Conservation (phyloP, 1,284 basidiomycete species). For the Heterobasidion parviporum region DNA sequence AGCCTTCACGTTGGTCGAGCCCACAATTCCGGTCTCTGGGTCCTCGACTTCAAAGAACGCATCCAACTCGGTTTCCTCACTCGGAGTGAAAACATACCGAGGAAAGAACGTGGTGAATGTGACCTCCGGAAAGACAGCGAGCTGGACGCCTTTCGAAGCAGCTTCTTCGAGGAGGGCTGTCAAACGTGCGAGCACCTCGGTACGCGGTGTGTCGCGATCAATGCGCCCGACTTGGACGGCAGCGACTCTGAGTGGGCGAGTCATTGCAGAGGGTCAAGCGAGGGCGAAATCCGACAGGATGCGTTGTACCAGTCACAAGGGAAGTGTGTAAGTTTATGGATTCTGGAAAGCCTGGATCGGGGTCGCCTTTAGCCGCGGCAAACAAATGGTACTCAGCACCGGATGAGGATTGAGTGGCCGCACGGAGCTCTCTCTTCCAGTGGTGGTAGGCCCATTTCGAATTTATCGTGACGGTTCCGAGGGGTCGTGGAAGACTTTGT, state of each 20-base stretch:
- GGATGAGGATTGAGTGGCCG: too few species aligned
- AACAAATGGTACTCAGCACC: too few species aligned
- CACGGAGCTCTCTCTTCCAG: too few species aligned
- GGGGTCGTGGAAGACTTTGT: too few species aligned
- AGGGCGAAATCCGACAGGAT: neutral
- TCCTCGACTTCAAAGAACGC: neutral
- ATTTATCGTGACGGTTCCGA: too few species aligned
- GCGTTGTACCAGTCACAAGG: too few species aligned
- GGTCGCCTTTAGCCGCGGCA: too few species aligned
- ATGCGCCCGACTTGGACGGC: neutral
- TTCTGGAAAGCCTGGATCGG: too few species aligned
- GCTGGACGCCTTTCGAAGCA: neutral
- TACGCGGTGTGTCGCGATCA: neutral
- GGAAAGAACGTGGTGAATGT: neutral
- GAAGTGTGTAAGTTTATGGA: too few species aligned
- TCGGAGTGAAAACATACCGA: neutral
- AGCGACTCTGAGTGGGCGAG: neutral
- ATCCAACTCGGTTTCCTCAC: neutral
- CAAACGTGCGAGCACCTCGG: neutral
- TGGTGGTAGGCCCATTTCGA: too few species aligned
- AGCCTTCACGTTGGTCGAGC: neutral
- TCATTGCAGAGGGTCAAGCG: neutral
- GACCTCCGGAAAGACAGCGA: neutral
- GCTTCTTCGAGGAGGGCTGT: neutral
- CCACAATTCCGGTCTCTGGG: neutral